Evolutionary conservation across 495 filamentous ascomycete genomes (phyloP), one percentile per base, ranked within the genome.

Genomic region (Hypoxylon intermedium): DNA sequence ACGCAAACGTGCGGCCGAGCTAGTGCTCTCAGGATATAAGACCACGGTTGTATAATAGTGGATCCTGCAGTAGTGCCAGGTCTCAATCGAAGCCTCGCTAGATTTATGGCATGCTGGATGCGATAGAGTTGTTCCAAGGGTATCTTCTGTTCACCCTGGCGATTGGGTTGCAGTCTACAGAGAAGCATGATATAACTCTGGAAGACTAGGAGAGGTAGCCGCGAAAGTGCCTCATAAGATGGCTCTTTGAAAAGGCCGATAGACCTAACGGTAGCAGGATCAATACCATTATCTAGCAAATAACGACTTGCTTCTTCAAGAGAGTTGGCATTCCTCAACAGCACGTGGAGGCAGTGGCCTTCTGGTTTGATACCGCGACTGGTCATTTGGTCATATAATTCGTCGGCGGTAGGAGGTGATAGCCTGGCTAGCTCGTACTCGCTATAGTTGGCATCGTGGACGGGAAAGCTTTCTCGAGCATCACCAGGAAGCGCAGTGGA

Each of bases 331-430:
- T 77, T 69, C 5, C 26, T 48, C 0, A 81, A 9, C 1, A 81
- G 69, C 0, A 68, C 57, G 11, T 50, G 49, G 12, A 80, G 72
- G 18, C 73, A 77, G 30, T 60, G 13, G 0, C 69, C 72, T 18
- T 54, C 37, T 0, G 78, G 77, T 47, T 54, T 69, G 41, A 78
- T 48, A 4, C 75, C 74, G 0, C 67, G 58, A 1, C 50, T 48
- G 5, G 71, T 48, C 76, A 81, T 79, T 41, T 50, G 54, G 9
- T 69, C 42, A 42, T 80, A 81, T 7, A 81, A 49, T 31, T 75
- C 68, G 0, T 49, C 19, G 9, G 72, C 62, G 3, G 60, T 63
- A 9, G 78, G 79, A 5, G 79, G 79, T 1, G 69, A 65, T 24
- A 75, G 53, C 30, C 75, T 67, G 12, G 74, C 68, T 13, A 77